Base-by-base conservation (phyloP, 1,284 basidiomycete species). In the Ceratorhiza oryzae-sativae region DNA sequence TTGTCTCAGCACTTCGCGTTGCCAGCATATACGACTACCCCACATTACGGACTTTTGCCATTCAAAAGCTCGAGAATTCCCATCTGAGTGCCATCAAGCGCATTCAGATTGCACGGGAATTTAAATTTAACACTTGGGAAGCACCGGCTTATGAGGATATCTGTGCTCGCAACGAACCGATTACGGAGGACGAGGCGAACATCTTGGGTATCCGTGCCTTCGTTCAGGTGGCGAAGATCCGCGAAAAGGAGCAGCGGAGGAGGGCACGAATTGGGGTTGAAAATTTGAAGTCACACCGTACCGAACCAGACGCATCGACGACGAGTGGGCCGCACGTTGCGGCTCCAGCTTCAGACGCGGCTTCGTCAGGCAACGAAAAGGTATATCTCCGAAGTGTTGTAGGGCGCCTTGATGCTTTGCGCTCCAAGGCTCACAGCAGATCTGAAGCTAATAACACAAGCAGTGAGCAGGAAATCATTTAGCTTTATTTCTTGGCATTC, bases 1-100 rank as follows among this genome's bases (percentile, higher is more conserved):
- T 62, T 15, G 23, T 49, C 30, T 60, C 56, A 20, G 56, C 68
- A 27, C 56, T 60, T 25, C 68, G 56, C 12, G 62, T 78, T 45
- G 71, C 74, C 2, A 76, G 77, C 12, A 75, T 77, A n/a, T 79
- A 81, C 58, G 84, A 89, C 72, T 79, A 81, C 13, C 75, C 79
- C 15, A 79, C 82, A 10, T 79, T 89, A 58, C 82, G 82, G 49
- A 79, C 80, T n/a, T 79, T 82, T 10, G 81, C 87, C 5, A 75
- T 81, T 34, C 78, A 82, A 73, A 83, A 84, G 8, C 77, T 87
- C 49, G 83, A 71, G 32, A 49, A 36, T n/a, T n/a, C 32, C 5
- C 27, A 20, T 9, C 45, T 60, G 15, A 27, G 20, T 23, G 56
- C 56, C 2, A 42, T 60, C n/a, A 39, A 61, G 20, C 59, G 58